Evolutionary conservation across 495 filamentous ascomycete genomes (phyloP).

Genomic region (Penicillium mononematosum): DNA sequence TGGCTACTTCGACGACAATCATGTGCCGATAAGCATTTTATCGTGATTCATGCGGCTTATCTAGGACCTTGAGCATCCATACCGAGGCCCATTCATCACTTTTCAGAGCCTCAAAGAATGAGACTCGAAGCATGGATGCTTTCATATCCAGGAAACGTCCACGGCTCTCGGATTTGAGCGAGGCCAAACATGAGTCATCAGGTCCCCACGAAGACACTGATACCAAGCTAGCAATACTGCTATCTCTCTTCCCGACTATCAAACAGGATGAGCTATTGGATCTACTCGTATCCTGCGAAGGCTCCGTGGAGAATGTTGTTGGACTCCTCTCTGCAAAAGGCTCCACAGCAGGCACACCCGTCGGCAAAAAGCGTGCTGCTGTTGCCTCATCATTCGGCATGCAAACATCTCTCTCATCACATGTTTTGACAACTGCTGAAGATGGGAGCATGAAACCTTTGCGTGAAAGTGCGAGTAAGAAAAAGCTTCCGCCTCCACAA

Average conservation of each 20-base stretch:
- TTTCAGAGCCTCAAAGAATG: neutral
- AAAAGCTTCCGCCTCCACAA: slow-evolving; percentile 50
- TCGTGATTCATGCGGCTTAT: slow-evolving; percentile 2
- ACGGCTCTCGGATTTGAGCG: slow-evolving; percentile 27
- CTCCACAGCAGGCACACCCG: slow-evolving; percentile 2
- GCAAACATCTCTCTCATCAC: slow-evolving; percentile 47
- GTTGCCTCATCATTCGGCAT: slow-evolving; percentile 25
- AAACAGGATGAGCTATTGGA: slow-evolving; percentile 71
- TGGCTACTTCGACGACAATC: slow-evolving; percentile 37
- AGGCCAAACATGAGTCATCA: slow-evolving; percentile 3
- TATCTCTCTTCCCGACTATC: slow-evolving; percentile 67
- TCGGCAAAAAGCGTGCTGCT: slow-evolving; percentile 33
- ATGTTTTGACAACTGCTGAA: slow-evolving; percentile 35
- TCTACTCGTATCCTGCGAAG: slow-evolving; percentile 70
- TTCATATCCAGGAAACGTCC: slow-evolving; percentile 56
- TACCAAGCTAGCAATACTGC: slow-evolving; percentile 78
- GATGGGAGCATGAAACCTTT: slow-evolving; percentile 29
- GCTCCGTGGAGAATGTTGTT: slow-evolving; percentile 66
- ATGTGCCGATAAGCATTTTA: slow-evolving; percentile 31
- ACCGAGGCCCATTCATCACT: neutral
- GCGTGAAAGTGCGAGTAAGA: slow-evolving; percentile 38
- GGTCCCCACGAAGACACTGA: slow-evolving; percentile 63
- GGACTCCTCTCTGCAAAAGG: slow-evolving; percentile 46
- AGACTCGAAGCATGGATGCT: slow-evolving; percentile 49
- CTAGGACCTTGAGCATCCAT: neutral